A percentile compares a stretch with the other conserved stretches of the same genome.
These are phyloP conservation scores for Funneliformis mosseae DNA, from an alignment of 192 early-diverging fungal species.

Conservation along the genomic window DNA sequence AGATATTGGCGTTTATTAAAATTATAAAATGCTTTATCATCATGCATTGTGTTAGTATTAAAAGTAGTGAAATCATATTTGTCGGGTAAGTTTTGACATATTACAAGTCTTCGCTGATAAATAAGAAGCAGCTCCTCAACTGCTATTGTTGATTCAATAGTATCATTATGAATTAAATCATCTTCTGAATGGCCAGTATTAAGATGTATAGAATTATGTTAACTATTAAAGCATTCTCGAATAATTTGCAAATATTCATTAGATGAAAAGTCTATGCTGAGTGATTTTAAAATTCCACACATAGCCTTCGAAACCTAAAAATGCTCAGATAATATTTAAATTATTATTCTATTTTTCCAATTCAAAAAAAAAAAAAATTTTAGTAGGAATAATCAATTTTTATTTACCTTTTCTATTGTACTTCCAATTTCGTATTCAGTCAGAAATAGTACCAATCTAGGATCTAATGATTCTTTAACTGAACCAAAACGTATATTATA, in stretches of 20 bases:
- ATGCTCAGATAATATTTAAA: no score
- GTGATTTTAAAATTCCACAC: background rate
- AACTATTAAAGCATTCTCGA: no score
- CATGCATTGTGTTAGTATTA: background rate
- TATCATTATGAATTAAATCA: background rate
- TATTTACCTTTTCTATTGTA: constrained; percentile 2
- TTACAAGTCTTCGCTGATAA: background rate
- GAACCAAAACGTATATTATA: background rate
- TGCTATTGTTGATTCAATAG: background rate
- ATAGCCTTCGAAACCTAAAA: background rate
- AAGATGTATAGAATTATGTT: no score
- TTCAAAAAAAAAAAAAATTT: no score
- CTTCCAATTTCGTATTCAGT: background rate
- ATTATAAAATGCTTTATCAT: background rate
- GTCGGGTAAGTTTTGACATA: background rate
- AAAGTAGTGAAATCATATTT: background rate
- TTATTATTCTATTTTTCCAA: no score
- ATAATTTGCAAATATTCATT: no score
- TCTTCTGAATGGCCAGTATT: no score
- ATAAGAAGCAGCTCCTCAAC: background rate
- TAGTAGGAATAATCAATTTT: no score
- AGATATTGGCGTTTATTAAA: background rate
- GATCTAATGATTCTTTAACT: no score
- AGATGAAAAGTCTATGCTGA: background rate
- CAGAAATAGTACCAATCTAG: background rate